phyloP scores from a whole-genome alignment of 2,329 filamentous ascomycete species.

The Pseudogymnoascus sp. region DNA sequence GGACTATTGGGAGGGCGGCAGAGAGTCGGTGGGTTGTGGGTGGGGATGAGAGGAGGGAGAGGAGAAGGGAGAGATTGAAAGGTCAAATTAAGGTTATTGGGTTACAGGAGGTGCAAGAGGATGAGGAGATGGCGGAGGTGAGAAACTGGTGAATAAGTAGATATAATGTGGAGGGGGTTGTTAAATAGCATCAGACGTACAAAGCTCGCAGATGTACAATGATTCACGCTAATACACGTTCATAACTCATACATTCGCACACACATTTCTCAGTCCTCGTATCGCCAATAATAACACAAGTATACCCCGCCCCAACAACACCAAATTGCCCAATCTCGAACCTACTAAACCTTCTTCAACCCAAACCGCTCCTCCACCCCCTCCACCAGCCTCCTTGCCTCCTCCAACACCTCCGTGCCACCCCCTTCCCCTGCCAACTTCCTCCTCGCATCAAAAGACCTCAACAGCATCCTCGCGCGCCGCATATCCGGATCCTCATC shows the following conservation, averaged over 20 bases:
- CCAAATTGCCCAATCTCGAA: neutral
- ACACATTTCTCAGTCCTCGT: neutral
- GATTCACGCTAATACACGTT: neutral
- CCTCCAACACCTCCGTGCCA: neutral
- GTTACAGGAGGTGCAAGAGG: neutral
- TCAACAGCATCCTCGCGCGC: slow-evolving; percentile 1
- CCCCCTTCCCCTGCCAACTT: neutral
- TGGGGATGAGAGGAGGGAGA: neutral
- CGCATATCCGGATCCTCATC: slow-evolving; percentile 2
- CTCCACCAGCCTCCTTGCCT: neutral
- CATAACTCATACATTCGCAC: neutral
- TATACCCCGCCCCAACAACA: neutral
- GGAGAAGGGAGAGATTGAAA: neutral
- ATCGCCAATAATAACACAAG: neutral
- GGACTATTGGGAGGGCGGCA: neutral
- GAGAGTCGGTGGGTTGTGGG: slow-evolving; percentile 1
- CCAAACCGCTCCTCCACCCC: neutral
- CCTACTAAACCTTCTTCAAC: neutral
- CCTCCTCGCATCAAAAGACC: neutral
- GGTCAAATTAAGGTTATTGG: neutral
- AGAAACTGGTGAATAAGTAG: neutral
- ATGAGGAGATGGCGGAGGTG: neutral
- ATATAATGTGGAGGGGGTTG: neutral
- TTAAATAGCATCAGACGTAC: neutral
- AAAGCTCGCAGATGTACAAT: neutral